A percentile compares a stretch with the other conserved stretches of the same genome.
phyloP scores from a whole-genome alignment of 2,329 filamentous ascomycete species.

The Fusarium sp. region DNA sequence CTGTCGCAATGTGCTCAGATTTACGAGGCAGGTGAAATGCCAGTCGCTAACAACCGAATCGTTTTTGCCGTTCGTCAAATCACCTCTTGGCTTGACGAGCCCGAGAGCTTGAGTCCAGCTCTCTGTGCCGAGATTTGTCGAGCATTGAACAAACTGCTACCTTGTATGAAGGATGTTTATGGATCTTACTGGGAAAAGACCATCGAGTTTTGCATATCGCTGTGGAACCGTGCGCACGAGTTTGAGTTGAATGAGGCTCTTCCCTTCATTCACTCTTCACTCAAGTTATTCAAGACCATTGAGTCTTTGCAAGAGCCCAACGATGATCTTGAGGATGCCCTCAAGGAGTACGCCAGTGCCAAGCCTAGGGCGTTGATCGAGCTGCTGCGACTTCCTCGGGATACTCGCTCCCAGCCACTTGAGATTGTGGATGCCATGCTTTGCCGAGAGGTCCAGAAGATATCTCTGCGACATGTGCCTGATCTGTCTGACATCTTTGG shows the following conservation, averaged over 20 bases:
- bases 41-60: slow-evolving; percentile 71
- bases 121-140: slow-evolving; percentile 63
- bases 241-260: slow-evolving; percentile 58
- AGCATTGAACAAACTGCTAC: slow-evolving; percentile 69
- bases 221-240: slow-evolving; percentile 61
- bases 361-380: slow-evolving; percentile 67
- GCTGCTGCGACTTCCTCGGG: slow-evolving; percentile 65
- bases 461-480: slow-evolving; percentile 68
- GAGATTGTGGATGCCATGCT: slow-evolving; percentile 80
- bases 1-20: slow-evolving; percentile 61
- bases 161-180: slow-evolving; percentile 81
- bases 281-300: slow-evolving; percentile 74
- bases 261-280: slow-evolving; percentile 73
- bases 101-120: slow-evolving; percentile 53
- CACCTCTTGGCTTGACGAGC: slow-evolving; percentile 71
- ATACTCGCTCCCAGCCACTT: slow-evolving; percentile 66
- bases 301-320: slow-evolving; percentile 75
- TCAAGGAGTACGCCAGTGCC: slow-evolving; percentile 65
- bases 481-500: slow-evolving; percentile 76
- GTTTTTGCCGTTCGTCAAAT: slow-evolving; percentile 86
- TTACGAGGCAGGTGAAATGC: slow-evolving; percentile 61
- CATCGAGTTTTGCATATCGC: slow-evolving; percentile 64
- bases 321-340: slow-evolving; percentile 82
- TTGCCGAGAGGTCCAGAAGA: slow-evolving; percentile 70
- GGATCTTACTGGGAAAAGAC: slow-evolving; percentile 83